Conservation (phyloP, 2,329 filamentous ascomycete species). For the Orbilia ellipsospora region DNA sequence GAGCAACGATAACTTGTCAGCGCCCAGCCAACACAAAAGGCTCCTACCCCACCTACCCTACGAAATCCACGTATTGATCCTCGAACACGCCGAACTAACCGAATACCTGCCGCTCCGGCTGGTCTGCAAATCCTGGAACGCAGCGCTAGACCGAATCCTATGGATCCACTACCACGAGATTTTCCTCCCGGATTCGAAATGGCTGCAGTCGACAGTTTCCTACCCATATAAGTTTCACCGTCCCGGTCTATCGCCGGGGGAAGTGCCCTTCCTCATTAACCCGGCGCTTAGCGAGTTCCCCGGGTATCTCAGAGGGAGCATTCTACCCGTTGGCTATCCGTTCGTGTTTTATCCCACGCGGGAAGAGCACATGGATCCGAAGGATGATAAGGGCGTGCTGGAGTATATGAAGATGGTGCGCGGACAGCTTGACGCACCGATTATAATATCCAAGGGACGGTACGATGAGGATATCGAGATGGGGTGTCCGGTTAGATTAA, state of each 20-base stretch:
- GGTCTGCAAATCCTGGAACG: slow-evolving; percentile 30
- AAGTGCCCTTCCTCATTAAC: slow-evolving; percentile 22
- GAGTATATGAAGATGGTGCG: slow-evolving; percentile 10
- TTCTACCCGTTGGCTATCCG: slow-evolving; percentile 8
- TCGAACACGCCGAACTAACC: slow-evolving; percentile 15
- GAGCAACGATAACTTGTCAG: not conserved
- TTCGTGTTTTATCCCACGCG: not conserved
- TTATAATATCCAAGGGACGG: slow-evolving; percentile 13
- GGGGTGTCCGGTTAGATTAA: no score
- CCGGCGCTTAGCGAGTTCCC: slow-evolving; percentile 16
- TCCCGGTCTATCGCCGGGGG: slow-evolving; percentile 3
- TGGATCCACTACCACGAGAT: slow-evolving; percentile 7
- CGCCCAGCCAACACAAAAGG: not conserved
- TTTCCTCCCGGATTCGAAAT: slow-evolving; percentile 18
- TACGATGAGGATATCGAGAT: not conserved
- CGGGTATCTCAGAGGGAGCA: slow-evolving; percentile 18
- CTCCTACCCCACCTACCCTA: slow-evolving; percentile 2
- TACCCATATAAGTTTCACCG: not conserved
- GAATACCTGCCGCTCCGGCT: slow-evolving; percentile 18
- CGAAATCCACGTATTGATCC: slow-evolving; percentile 26
- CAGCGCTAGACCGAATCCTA: slow-evolving; percentile 4
- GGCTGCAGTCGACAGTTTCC: not conserved
- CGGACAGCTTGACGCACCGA: slow-evolving; percentile 15
- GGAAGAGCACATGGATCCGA: slow-evolving; percentile 6
- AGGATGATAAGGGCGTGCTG: slow-evolving; percentile 12